Evolutionary conservation across 805 yeast species (phyloP).

Genomic region (Torulaspora delbrueckii): DNA sequence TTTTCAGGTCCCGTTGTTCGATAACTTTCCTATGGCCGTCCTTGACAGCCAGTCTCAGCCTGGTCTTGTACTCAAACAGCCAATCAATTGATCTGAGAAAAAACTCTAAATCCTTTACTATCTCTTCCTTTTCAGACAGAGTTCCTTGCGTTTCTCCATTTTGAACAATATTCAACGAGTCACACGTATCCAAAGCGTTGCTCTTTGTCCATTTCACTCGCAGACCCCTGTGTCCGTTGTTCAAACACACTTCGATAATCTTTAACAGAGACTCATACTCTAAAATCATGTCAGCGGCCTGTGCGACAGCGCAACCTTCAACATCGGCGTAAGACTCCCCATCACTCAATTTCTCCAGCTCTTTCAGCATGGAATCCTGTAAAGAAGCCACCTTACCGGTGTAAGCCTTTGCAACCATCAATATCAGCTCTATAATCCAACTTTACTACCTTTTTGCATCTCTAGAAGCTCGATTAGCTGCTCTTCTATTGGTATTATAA

Average conservation of each 20-base stretch:
- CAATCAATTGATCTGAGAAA: conserved; percentile 20
- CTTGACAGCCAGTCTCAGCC: conserved; percentile 5
- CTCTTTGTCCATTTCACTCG: conserved; percentile 18
- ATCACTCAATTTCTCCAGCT: conserved; percentile 1
- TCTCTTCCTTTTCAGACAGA: neutral
- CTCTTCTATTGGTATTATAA: neutral
- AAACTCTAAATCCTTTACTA: conserved; percentile 4
- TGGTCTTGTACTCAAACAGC: conserved; percentile 18
- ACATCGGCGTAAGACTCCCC: neutral
- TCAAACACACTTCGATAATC: conserved; percentile 14
- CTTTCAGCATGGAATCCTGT: conserved; percentile 6
- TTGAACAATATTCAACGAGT: conserved; percentile 11
- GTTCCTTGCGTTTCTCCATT: conserved; percentile 3
- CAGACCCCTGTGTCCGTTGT: conserved; percentile 14
- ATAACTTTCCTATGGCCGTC: conserved; percentile 4
- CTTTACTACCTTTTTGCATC: neutral
- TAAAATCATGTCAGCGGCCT: conserved; percentile 10
- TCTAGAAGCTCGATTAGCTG: neutral
- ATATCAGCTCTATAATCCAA: neutral
- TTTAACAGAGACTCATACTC: conserved; percentile 21
- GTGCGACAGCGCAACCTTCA: neutral
- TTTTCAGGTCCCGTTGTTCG: conserved; percentile 15
- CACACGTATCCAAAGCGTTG: conserved; percentile 5
- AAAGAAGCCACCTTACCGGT: neutral
- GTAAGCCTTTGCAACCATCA: neutral